phyloP scores from a whole-genome alignment of 2,329 filamentous ascomycete genomes.

The Lecanicillium sp. region DNA sequence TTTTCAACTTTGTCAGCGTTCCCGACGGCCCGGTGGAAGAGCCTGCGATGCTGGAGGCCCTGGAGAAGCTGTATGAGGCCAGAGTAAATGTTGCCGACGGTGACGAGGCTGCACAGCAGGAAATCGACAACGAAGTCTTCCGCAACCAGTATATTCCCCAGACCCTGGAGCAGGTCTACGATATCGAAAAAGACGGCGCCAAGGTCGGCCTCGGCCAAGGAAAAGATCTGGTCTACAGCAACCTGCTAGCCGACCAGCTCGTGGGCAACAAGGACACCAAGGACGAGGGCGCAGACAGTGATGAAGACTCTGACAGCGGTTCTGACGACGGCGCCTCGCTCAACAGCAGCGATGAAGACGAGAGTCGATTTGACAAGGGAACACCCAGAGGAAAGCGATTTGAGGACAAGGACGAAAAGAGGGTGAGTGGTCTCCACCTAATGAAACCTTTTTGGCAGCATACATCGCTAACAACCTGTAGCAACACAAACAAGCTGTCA shows the following conservation, averaged over 20 bases:
- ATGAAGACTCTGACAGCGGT: constrained; percentile 25
- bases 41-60: constrained; percentile 48
- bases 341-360: constrained; percentile 36
- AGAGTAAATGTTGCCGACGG: constrained; percentile 42
- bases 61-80: constrained; percentile 61
- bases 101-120: constrained; percentile 49
- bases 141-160: constrained; percentile 95
- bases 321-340: constrained; percentile 39
- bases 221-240: constrained; percentile 74
- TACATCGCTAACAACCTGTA: constrained; percentile 22
- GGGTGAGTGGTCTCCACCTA: constrained; percentile 35
- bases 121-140: constrained; percentile 87
- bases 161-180: constrained; percentile 91
- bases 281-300: constrained; percentile 24
- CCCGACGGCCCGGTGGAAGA: constrained; percentile 52
- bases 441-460: neutral
- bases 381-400: constrained; percentile 74
- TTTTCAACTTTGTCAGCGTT: constrained; percentile 76
- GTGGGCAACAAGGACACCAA: constrained; percentile 29
- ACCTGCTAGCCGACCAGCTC: constrained; percentile 68
- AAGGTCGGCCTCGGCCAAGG: constrained; percentile 67
- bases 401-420: constrained; percentile 86
- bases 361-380: constrained; percentile 55
- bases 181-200: constrained; percentile 84
- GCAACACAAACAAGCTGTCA: constrained; percentile 79